These are phyloP conservation scores for Gossypium australe DNA, from an alignment of 345 rosid genomes.

Conservation along the genomic window DNA sequence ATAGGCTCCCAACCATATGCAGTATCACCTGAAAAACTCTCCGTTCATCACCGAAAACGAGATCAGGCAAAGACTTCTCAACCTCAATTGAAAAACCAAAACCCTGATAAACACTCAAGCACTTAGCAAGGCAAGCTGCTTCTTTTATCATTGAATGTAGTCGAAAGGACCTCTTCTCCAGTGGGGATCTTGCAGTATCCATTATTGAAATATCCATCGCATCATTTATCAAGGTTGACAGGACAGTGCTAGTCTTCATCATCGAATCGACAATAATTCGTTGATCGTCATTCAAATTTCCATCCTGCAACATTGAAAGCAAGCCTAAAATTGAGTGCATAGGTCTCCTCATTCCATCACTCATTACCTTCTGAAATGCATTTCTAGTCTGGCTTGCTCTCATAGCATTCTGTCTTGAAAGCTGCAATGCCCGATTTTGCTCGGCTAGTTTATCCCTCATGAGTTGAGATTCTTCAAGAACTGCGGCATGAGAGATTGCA, in stretches of 20 bases:
- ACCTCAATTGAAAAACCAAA: slow-evolving; percentile 57
- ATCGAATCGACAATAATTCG: slow-evolving; percentile 62
- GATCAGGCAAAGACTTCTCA: slow-evolving; percentile 70
- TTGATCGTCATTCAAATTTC: slow-evolving; percentile 52
- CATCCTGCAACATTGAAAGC: slow-evolving; percentile 74
- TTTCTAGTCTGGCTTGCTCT: slow-evolving; percentile 86
- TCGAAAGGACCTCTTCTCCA: slow-evolving; percentile 55
- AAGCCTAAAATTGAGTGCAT: slow-evolving; percentile 80
- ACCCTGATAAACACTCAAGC: slow-evolving; percentile 65
- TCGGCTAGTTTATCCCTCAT: slow-evolving; percentile 88
- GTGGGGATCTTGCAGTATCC: slow-evolving; percentile 54
- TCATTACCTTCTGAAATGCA: slow-evolving; percentile 83
- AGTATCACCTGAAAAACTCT: slow-evolving; percentile 84
- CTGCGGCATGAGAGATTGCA: slow-evolving; percentile 93
- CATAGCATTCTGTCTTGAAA: slow-evolving; percentile 61
- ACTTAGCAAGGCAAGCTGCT: slow-evolving; percentile 75
- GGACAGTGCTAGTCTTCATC: slow-evolving; percentile 70
- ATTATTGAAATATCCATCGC: slow-evolving; percentile 70
- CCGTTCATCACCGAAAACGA: slow-evolving; percentile 73
- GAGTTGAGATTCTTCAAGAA: slow-evolving; percentile 88
- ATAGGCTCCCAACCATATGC: slow-evolving; percentile 80
- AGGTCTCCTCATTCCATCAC: slow-evolving; percentile 88
- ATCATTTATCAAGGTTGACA: slow-evolving; percentile 75
- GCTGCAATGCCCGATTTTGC: slow-evolving; percentile 80
- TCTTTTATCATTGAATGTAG: slow-evolving; percentile 64